Evolutionary conservation across 805 yeast species (phyloP), one percentile per base, ranked within the genome.

Genomic region (Jamesozyma piceae): DNA sequence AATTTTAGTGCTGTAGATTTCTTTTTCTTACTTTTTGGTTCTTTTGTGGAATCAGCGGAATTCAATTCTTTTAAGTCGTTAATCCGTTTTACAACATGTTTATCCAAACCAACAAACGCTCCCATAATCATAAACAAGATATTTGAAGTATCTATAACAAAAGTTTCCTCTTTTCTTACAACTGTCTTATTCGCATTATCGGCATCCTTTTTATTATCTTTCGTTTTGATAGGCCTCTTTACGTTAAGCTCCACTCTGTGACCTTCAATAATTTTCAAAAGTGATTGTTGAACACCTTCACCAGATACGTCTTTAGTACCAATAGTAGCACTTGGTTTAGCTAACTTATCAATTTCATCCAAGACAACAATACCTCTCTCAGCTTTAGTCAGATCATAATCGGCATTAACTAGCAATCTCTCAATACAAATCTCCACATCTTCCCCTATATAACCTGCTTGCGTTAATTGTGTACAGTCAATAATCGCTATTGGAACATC

Each of bases 401-500:
- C 71, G 3, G 80, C 69, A 47, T 63, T 69, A 2, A 69, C 70
- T 38, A 75, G 55, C 18, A 77, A 58, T 43, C 78, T 66, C 52
- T 74, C 76, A 20, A 77, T 67, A 49, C 81, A 75, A 26, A 70
- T 62, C 46, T 77, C 81, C 15, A 75, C 78, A 56, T 77, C 82
- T 45, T 77, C 82, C 20, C 82, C 82, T 35, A 77, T 75, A 50
- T 77, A 77, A 5, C 82, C 82, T 0, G 82, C 80, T 51, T 77
- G 82, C 0, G 82, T 77, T 44, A 77, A 52, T 35, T 78, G 74
- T 0, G 82, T 77, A 52, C 82, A 77, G 50, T 77, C 82, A 5
- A 77, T 75, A 13, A 77, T 75, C 0, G 78, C 71, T 31, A 76
- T 70, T 2, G 82, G 82, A 21, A 74, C 78, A 26, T 75, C 70